These are phyloP conservation scores for Solanum arcanum DNA, from an alignment of 257 asterid genomes.

Conservation along the genomic window DNA sequence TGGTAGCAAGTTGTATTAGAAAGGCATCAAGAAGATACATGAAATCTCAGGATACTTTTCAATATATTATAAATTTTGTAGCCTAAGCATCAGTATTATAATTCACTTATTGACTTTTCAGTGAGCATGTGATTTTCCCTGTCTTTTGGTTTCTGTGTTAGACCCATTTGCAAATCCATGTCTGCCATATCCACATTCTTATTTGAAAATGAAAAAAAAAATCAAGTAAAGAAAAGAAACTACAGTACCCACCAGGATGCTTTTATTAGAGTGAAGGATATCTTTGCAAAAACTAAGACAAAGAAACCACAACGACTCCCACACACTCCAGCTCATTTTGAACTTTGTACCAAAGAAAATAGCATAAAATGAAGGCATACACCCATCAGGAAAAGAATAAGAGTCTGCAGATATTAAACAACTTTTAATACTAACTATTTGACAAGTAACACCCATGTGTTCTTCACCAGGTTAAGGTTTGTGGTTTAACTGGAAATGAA, in stretches of 20 bases:
- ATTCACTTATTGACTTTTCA: not conserved
- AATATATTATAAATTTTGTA: not conserved
- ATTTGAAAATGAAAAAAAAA: not conserved
- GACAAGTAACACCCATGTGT: not conserved
- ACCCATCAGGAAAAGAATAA: not conserved
- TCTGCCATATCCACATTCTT: not conserved
- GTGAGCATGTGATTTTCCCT: not conserved
- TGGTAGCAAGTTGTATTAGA: not conserved
- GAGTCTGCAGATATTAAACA: not conserved
- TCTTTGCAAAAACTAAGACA: not conserved
- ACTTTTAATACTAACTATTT: not conserved
- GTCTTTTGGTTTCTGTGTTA: not conserved
- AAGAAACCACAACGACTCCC: not conserved
- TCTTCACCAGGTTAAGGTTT: not conserved
- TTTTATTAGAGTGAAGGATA: not conserved
- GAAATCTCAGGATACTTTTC: not conserved
- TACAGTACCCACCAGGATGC: not conserved
- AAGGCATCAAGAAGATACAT: not conserved
- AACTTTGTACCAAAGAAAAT: not conserved
- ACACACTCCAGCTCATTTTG: not conserved
- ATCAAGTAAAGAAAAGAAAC: not conserved
- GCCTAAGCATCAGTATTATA: not conserved
- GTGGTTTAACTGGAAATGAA: not conserved
- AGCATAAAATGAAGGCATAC: not conserved
- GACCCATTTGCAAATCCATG: not conserved